Base-by-base conservation (phyloP, 2,329 filamentous ascomycete species). In the Purpureocillium lavendulum region DNA sequence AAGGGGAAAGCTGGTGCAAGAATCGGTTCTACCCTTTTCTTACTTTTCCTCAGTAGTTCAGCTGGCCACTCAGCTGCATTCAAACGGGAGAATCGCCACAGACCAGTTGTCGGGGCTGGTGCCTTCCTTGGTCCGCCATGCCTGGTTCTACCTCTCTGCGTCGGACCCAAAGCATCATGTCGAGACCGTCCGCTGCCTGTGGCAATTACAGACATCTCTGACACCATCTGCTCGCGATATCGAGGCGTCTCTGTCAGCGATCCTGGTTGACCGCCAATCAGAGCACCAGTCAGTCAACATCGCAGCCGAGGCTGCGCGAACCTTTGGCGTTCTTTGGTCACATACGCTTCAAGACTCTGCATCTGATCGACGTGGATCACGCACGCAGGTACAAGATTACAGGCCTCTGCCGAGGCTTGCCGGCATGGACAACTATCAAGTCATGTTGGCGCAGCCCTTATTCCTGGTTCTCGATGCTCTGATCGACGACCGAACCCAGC, bases 161-260 rank as follows among this genome's bases (percentile, higher is more conserved):
- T 72, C 80, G 11, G 81, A 82, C 45, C 88, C 89, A 0, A 95
- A 95, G 55, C 94, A 90, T 49, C 92, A 97, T 54, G 89, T 98
- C 26, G 94, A 98, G 64, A 82, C 88, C 14, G 86, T 94, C 8
- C 80, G 85, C 41, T 83, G 80, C 49, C 66, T 98, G 30, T 94
- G 92, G 86, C 80, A 87, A 48, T 66, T 98, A 38, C 88, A 97
- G 50, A 76, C 73, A 17, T 74, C 80, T 1, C 73, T 94, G 11
- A 76, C 82, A 2, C 65, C 72, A 30, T 65, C 73, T 2, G 80
- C 81, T 49, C 80, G 84, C 38, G 77, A 88, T 34, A 81, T 95
- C 4, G 89, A 95, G 59, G 87, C 86, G 17, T 78, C 85, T 0
- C 77, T 94, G 31, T 75, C 80, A 17, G 71, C 75, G 18, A 63